Evolutionary conservation across 352 stramenopile genomes (phyloP), one percentile per base, ranked within the genome.

Genomic region (Globisporangium cystogenes): DNA sequence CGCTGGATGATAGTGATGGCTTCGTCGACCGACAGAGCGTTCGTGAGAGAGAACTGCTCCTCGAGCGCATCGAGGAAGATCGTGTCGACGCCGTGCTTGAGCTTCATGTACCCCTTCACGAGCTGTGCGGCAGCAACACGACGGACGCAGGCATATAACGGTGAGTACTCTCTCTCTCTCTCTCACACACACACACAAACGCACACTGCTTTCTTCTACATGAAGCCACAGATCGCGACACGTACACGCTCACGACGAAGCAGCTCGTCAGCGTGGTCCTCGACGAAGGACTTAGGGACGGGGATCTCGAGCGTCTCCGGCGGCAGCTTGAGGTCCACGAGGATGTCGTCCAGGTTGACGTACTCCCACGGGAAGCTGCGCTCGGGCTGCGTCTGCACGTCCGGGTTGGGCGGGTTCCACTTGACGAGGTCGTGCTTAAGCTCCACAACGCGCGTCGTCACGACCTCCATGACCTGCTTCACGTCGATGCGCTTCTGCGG

Each of bases 401-500:
- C 91, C 16, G 82, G 79, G 54, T 97, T 97, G 0, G 91, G 87
- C 48, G 90, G 92, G 57, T 96, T 96, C 93, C 92, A 98, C 71
- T 97, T 98, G 33, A 98, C 87, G 0, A 98, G 73, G 23, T 82
- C 61, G 68, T 97, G 85, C 60, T 96, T 96, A 39, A 97, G 73
- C 67, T 96, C 84, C 26, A 95, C 76, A 1, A 96, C 64, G 39
- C 79, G 74, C 15, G 77, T 87, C 21, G 96, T 96, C 8, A 98
- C 91, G 36, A 96, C 73, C 59, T 98, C 90, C 39, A 97, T 85
- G 59, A 93, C 78, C 55, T 91, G 81, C 60, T 96, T 95, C 24
- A 98, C 88, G 61, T 97, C 88, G 47, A 97, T 83, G 35, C 93
- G 88, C 60, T 98, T 98, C 57, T 98, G 94, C 18, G 90, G 91